Conservation (phyloP, 805 yeast species). For the Candida ipomoeae region DNA sequence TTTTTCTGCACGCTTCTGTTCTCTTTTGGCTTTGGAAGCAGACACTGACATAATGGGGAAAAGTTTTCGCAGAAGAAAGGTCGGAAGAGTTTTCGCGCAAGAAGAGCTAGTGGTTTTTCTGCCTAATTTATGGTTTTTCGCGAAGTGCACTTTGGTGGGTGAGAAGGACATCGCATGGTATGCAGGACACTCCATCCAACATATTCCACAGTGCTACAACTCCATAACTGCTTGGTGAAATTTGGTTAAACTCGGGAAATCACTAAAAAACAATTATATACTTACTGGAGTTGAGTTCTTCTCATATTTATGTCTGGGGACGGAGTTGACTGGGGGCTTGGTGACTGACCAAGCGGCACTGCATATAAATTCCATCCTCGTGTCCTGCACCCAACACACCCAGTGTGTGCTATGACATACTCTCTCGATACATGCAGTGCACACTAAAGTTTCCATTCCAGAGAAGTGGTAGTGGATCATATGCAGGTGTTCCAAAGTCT, state of each 20-base stretch:
- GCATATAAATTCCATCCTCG: background rate
- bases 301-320: background rate
- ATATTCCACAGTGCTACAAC: too few species aligned
- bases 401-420: background rate
- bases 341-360: background rate
- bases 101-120: background rate
- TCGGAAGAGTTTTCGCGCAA: background rate
- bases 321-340: background rate
- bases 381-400: background rate
- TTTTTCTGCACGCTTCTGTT: conserved; percentile 78
- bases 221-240: too few species aligned
- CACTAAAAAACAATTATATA: too few species aligned
- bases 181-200: background rate
- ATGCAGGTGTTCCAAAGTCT: too few species aligned
- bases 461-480: background rate
- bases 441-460: background rate
- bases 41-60: conserved; percentile 50
- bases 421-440: background rate
- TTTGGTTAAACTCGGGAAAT: too few species aligned
- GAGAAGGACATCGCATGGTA: background rate
- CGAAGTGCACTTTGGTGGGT: background rate
- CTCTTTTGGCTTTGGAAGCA: conserved; percentile 97
- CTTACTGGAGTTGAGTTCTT: too few species aligned
- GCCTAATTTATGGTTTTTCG: background rate
- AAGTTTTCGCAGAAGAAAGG: conserved; percentile 3